Base-by-base conservation (phyloP, 805 yeast genomes). In the Zygoascus ofunaensis region DNA sequence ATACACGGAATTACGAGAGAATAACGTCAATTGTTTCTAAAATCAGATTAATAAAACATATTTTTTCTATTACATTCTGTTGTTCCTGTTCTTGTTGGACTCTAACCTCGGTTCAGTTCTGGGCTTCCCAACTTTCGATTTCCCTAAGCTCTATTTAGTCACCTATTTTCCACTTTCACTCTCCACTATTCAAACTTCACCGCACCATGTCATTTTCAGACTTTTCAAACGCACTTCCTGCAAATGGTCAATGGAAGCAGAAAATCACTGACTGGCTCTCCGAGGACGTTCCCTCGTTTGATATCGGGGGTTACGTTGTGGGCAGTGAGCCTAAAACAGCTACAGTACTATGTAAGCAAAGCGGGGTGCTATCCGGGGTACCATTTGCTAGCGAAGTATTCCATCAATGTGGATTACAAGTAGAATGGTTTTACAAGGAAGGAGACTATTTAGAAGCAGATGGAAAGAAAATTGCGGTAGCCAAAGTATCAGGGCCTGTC, bases 241-340 rank as follows among this genome's bases (percentile, higher is more conserved):
- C 70, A 4, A 77, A 75, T 44, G 94, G 95, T 3, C 69, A 67
- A 41, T 90, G 97, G 97, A 87, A 79, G 58, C 75, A 74, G 41
- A 80, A 80, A 48, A 77, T 90, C 49, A 77, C 87, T 7, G 70
- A 67, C 37, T 89, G 86, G 80, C 68, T 89, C 12, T 69, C 75
- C 4, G 97, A 89, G 57, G 97, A 89, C 56, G 90, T 84, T 14
- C 97, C 97, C 1, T 78, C 94, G 0, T 90, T 90, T 55, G 97
- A 89, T 61, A 83, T 80, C 55, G 97, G 97, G 28, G 97, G 96
- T 2, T 86, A 68, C 56, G 97, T 90, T 2, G 97, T 90, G n/a
- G 97, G 97, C 10, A 72, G 73, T 43, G 80, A 72, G 37, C 53
- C 54, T 2, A 82, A 85, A 56, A 69, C 78, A 2, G 97, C 95